phyloP scores from a whole-genome alignment of 495 filamentous ascomycete species.

The Parachaetomium inaequale region DNA sequence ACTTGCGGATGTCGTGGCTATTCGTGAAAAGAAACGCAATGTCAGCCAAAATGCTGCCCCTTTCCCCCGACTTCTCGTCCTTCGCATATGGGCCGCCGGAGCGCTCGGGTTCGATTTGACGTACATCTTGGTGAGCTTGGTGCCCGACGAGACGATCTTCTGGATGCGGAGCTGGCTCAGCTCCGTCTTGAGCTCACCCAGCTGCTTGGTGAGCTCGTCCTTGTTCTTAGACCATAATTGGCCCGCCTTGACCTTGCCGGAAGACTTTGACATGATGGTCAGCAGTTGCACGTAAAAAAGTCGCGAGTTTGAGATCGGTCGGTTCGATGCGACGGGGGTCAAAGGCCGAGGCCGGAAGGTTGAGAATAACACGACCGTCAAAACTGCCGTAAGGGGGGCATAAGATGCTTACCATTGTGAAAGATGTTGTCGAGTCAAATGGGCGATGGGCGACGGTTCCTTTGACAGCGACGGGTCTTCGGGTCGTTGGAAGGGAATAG shows the following conservation, averaged over 20 bases:
- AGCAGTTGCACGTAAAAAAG: conserved; percentile 23
- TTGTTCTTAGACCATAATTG: conserved; percentile 98
- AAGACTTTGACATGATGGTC: conserved; percentile 58
- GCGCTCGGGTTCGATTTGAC: conserved; percentile 35
- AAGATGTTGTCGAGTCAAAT: conserved; percentile 31
- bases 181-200: conserved; percentile 90
- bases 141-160: conserved; percentile 89
- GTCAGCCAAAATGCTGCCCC: conserved; percentile 23
- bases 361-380: background rate
- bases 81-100: conserved; percentile 3
- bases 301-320: background rate
- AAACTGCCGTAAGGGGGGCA: background rate
- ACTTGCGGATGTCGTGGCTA: conserved; percentile 99
- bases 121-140: conserved; percentile 97
- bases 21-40: conserved; percentile 12
- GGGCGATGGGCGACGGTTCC: conserved; percentile 33
- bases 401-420: conserved; percentile 32
- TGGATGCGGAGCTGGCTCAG: conserved; percentile 89
- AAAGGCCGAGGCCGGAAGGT: background rate
- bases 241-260: conserved; percentile 88
- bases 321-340: background rate
- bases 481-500: conserved; percentile 25
- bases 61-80: conserved; percentile 8
- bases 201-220: conserved; percentile 87
- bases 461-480: conserved; percentile 33